Evolutionary conservation across 441 rosid genomes (phyloP).

Genomic region (Mallotus japonicus): DNA sequence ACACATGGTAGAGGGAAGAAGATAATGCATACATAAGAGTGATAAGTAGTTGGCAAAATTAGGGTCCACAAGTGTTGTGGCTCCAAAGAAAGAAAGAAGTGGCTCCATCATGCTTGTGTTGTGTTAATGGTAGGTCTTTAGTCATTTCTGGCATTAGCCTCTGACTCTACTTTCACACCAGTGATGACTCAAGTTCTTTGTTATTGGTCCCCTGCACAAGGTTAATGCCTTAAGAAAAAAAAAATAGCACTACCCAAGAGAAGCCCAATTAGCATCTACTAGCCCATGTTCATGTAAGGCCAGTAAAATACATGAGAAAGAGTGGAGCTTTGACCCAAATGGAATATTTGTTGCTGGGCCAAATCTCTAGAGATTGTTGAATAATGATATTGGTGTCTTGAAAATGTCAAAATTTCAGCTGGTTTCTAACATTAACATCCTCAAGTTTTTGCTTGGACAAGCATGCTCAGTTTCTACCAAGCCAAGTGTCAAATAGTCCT

Average conservation of each 20-base stretch:
- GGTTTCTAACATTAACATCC: background rate
- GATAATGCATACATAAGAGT: background rate
- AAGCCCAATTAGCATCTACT: background rate
- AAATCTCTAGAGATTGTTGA: background rate
- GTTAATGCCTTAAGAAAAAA: background rate
- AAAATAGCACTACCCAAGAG: background rate
- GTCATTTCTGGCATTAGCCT: background rate
- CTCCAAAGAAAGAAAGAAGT: background rate
- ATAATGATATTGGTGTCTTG: no score
- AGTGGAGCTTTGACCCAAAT: background rate
- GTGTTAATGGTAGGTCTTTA: background rate
- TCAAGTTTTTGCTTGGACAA: background rate
- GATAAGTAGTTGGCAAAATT: background rate
- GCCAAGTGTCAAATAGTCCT: background rate
- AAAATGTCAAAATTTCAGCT: no score
- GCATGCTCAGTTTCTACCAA: background rate
- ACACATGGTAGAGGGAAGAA: no score
- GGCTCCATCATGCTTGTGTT: background rate
- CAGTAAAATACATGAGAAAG: no score
- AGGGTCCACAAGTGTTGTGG: background rate
- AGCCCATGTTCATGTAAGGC: background rate
- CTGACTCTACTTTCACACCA: background rate
- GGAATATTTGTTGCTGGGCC: background rate
- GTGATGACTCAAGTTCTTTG: no score
- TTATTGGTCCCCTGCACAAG: background rate